Base-by-base conservation (phyloP, 1,139 yeast species). In the Kazachstania sp. region DNA sequence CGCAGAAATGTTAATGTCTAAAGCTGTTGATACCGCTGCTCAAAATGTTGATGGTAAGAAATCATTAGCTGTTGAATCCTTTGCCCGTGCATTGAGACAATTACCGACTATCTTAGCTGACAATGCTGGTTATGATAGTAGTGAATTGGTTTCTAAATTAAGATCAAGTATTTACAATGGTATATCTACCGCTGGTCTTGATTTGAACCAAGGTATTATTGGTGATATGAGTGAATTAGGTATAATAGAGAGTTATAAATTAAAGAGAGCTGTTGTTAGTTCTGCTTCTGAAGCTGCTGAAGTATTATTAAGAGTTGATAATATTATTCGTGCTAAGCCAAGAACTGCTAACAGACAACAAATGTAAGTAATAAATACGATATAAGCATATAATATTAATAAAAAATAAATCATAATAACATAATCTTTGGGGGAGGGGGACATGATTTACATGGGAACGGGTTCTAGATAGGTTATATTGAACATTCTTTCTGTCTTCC, bases 261-360 rank as follows among this genome's bases (percentile, higher is more conserved):
- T 92, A 66, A 92, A 92, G 70, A 77, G 80, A 54, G 95, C 97
- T 1, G 98, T 94, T 30, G 97, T 92, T n/a, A 79, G 90, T 11
- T 83, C 95, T 46, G 98, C 98, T 7, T 76, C 96, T 18, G 98
- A 92, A 71, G 98, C 98, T 37, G 95, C 97, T 5, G 97, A 92
- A 70, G 92, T 94, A 47, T 75, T 92, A 55, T 73, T 92, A 60
- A 79, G 98, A 65, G 98, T 92, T 39, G 98, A 94, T 66, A 90
- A 92, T 67, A 92, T 92, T 55, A 86, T 94, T 55, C 82, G 95
- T 60, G 97, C 98, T 36, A 90, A 87, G 66, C 98, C 98, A 52
- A 79, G 98, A 70, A 90, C 97, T 43, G 96, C 97, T 41, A 92
- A 86, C 70, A 80, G 98, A 73, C 59, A 59, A 43, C 57, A 54